Base-by-base conservation (phyloP, 1,284 basidiomycete species). In the Ganoderma boninense region DNA sequence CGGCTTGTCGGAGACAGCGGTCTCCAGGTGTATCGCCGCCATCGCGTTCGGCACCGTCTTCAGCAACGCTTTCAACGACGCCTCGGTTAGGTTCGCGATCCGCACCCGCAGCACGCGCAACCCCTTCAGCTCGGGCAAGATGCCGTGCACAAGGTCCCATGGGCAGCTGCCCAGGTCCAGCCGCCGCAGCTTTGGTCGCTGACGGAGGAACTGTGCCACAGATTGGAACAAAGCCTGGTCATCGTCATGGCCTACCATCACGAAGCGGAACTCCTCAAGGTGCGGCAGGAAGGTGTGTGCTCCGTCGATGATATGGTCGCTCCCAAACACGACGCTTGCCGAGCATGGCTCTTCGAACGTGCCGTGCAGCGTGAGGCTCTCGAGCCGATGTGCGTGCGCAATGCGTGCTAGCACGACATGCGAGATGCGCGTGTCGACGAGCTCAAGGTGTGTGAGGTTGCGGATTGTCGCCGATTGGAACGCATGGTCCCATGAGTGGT, bases 351-450 rank as follows among this genome's bases (percentile, higher is more conserved):
- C 87, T 73, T 89, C 88, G 70, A 90, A 87, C 32, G 87, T 89
- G 26, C 90, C 89, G 74, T 91, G 90, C 1, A 92, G 80, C 0
- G 89, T 91, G 46, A 92, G 80, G 68, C 86, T 87, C 75, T 87
- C 84, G 61, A 92, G 80, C 49, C 85, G 86, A 69, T 87, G 85
- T 1, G 89, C 89, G 72, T 89, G 87, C 0, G 87, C 87, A 62
- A 91, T 89, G 23, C 89, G 85, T 11, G 87, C 84, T 40, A 91
- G 84, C 38, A 91, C 89, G 59, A 87, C 80, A 74, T 89, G 87
- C 7, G 88, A 89, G 54, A 92, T 89, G 10, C 87, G 84, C 16
- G 90, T 90, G 76, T 90, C 89, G 61, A 91, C 88, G 60, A 91
- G 85, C 75, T 92, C 89, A 68, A 91, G 86, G 69, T 90, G 89